phyloP scores from a whole-genome alignment of 2,329 filamentous ascomycete species.

The Fusarium lyarnte region DNA sequence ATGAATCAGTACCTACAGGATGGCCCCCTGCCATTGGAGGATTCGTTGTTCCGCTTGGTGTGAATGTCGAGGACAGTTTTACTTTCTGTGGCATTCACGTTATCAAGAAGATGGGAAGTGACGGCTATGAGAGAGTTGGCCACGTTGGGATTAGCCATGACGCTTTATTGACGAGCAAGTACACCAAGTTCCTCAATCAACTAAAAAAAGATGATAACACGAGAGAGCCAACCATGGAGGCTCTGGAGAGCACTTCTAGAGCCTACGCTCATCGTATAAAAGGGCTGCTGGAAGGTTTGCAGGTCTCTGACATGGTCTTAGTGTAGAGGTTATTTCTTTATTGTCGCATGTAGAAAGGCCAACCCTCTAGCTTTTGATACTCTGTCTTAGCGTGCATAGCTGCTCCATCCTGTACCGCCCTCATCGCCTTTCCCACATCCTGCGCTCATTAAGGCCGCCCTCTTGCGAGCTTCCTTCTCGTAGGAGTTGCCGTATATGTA shows the following conservation, averaged over 20 bases:
- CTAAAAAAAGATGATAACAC: fast-evolving
- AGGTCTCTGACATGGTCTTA: neutral
- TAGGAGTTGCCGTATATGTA: neutral
- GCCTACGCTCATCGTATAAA: neutral
- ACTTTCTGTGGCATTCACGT: neutral
- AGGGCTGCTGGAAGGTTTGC: neutral
- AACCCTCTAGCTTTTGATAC: no score
- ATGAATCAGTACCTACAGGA: fast-evolving
- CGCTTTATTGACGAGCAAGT: neutral
- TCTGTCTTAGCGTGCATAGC: neutral
- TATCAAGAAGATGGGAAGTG: fast-evolving
- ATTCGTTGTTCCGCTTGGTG: neutral
- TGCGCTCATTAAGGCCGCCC: fast-evolving
- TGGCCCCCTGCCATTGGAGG: neutral
- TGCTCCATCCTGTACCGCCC: neutral
- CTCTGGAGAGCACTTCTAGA: fast-evolving
- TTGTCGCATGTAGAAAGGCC: no score
- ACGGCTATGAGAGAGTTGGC: neutral
- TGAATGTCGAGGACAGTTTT: neutral
- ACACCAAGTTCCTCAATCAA: fast-evolving
- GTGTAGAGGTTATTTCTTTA: neutral
- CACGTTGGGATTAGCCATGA: neutral
- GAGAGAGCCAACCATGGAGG: fast-evolving
- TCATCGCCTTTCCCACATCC: neutral
- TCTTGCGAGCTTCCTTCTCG: neutral